Conservation (phyloP, 495 filamentous ascomycete species). For the Tetracladium setigerum region DNA sequence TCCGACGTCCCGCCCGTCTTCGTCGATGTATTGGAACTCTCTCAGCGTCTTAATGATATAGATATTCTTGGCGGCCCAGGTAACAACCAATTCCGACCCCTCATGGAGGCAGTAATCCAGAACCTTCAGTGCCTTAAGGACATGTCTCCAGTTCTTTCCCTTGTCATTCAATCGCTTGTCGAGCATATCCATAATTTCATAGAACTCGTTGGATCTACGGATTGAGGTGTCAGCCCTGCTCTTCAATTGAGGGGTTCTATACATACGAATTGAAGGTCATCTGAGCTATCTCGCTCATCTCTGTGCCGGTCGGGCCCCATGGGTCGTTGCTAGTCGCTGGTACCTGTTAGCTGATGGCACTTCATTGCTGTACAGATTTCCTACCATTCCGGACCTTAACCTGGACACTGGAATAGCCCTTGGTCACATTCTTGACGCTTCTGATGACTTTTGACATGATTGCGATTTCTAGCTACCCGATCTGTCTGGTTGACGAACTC, state of each 20-base stretch:
- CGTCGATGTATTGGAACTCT: constrained; percentile 93
- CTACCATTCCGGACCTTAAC: constrained; percentile 99
- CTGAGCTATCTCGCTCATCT: constrained; percentile 98
- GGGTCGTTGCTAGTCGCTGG: constrained; percentile 97
- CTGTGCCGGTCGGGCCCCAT: constrained; percentile 96
- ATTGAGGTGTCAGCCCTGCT: constrained; percentile 3
- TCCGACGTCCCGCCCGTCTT: constrained; percentile 89
- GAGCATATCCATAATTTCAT: constrained; percentile 99
- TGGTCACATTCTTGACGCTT: constrained; percentile 99
- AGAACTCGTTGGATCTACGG: constrained; percentile 85
- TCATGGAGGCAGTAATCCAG: constrained; percentile 98
- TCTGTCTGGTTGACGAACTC: no score
- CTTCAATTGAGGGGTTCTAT: background rate
- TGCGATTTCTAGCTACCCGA: constrained; percentile 16
- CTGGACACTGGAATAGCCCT: constrained; percentile 95
- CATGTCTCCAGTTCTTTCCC: constrained; percentile 99
- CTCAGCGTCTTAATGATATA: constrained; percentile 98
- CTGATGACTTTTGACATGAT: constrained; percentile 95
- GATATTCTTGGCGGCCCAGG: constrained; percentile 95
- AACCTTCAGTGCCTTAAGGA: constrained; percentile 95
- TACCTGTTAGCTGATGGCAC: constrained; percentile 5
- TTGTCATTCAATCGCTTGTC: constrained; percentile 99
- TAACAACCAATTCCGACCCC: constrained; percentile 92
- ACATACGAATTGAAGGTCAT: constrained; percentile 93
- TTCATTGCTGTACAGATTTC: constrained; percentile 25